A percentile compares a stretch with the other conserved stretches of the same genome.
Conservation (phyloP, 2,329 filamentous ascomycete genomes). For the Botrytis sinoallii region DNA sequence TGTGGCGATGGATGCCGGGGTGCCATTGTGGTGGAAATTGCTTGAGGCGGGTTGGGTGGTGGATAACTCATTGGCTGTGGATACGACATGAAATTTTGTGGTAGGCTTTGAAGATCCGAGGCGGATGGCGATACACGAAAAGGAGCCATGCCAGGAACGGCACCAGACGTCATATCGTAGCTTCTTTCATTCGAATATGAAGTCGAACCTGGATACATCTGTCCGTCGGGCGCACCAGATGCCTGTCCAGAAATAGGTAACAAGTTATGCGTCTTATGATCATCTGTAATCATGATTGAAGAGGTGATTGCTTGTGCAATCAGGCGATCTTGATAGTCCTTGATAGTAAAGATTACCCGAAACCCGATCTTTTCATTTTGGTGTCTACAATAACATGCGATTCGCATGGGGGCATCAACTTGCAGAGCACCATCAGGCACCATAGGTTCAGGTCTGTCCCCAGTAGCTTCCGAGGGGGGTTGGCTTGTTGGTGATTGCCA, state of each 20-base stretch:
- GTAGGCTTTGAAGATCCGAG: conserved; percentile 60
- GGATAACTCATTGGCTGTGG: conserved; percentile 29
- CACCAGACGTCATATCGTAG: conserved; percentile 30
- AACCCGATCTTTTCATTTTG: conserved; percentile 93
- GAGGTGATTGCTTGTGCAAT: conserved; percentile 82
- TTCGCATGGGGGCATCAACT: conserved; percentile 87
- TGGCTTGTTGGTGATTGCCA: conserved; percentile 65
- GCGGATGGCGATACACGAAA: conserved; percentile 59
- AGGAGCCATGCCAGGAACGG: conserved; percentile 40
- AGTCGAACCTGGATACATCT: conserved; percentile 42
- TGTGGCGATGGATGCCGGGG: conserved; percentile 68
- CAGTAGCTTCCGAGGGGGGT: conserved; percentile 45
- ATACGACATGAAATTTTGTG: conserved; percentile 45
- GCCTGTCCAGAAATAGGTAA: conserved; percentile 38
- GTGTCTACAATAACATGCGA: conserved; percentile 95
- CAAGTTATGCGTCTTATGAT: conserved; percentile 80
- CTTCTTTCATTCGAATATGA: conserved; percentile 40
- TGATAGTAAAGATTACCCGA: conserved; percentile 89
- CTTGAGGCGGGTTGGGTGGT: conserved; percentile 40
- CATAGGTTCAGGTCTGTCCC: conserved; percentile 46
- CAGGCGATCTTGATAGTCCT: conserved; percentile 71
- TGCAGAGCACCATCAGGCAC: conserved; percentile 62
- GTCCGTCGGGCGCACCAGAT: conserved; percentile 37
- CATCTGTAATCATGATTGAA: conserved; percentile 95
- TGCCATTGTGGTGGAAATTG: conserved; percentile 47